Evolutionary conservation across 2,329 filamentous ascomycete species (phyloP), one percentile per base, ranked within the genome.

Genomic region (Ophiosphaerella korrae): DNA sequence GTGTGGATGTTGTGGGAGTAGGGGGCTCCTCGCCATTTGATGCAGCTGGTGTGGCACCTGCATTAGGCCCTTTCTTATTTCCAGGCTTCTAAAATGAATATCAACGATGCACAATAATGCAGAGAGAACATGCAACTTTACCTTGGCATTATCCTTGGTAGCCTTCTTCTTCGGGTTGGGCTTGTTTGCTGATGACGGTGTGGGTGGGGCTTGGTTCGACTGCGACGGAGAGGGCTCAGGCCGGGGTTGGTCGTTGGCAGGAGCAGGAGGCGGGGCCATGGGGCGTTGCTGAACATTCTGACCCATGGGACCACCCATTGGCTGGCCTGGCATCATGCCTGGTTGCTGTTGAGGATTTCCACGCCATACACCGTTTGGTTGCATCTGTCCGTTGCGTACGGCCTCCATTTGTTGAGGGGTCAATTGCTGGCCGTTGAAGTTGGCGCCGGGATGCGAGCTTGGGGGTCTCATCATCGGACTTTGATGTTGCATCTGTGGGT

Each of bases 111-210:
- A 61, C 64, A 57, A 56, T 32, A 7, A 14, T 38, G 11, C 35
- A 54, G 24, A 31, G 53, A 50, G 57, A 62, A 48, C 53, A 53
- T 62, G 65, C 68, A 66, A 67, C 78, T 57, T 77, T 82, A 89
- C 88, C 85, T 90, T 90, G 73, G 37, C 39, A 16, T 87, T 88
- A 5, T 83, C 78, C 53, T 78, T 81, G 74, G 87, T 88, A 5
- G 76, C 77, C 78, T 90, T 89, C 82, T 93, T 93, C 58, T 90
- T 92, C 1, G 88, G 88, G 31, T 84, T 86, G 3, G 87, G 75
- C 78, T 93, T 93, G 67, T 86, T 87, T 1, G 79, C 73, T 68
- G 90, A 88, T 44, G 84, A 86, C 1, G 90, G 90, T 3, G 90
- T 94, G 1, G 89, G 89, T 1, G 90, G 89, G 32, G 87, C 88